Conservation (phyloP, 2,329 filamentous ascomycete species). For the Didymella arachidicola region DNA sequence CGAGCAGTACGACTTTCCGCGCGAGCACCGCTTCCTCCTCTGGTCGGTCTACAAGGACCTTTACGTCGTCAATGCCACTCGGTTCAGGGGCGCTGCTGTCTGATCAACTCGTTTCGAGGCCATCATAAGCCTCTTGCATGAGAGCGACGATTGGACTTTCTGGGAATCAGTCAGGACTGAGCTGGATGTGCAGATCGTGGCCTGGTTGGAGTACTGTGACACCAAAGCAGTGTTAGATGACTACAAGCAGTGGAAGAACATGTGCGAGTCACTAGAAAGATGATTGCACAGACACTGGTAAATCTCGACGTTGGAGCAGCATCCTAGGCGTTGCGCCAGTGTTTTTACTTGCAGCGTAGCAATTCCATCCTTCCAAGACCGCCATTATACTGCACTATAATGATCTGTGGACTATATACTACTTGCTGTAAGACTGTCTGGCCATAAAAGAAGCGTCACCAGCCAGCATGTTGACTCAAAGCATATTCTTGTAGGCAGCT, state of each 20-base stretch:
- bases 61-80: not conserved
- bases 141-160: not conserved
- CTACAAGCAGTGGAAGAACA: not conserved
- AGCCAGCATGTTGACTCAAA: too few species aligned
- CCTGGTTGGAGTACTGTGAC: not conserved
- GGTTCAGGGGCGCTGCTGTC: not conserved
- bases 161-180: not conserved
- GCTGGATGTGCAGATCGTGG: not conserved
- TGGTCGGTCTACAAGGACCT: not conserved
- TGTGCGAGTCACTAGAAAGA: not conserved
- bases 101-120: not conserved
- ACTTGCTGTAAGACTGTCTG: too few species aligned
- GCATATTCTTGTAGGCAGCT: too few species aligned
- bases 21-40: constrained; percentile 6
- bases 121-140: not conserved
- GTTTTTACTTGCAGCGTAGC: too few species aligned
- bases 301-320: not conserved
- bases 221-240: not conserved
- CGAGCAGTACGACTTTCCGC: constrained; percentile 7
- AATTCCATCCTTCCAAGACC: too few species aligned
- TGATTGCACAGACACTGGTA: not conserved
- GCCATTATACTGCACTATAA: too few species aligned
- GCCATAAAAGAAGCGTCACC: too few species aligned
- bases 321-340: not conserved
- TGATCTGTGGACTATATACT: too few species aligned